These are phyloP conservation scores for Pseudogymnoascus sp. DNA, from an alignment of 2,329 filamentous ascomycete species.

Conservation along the genomic window DNA sequence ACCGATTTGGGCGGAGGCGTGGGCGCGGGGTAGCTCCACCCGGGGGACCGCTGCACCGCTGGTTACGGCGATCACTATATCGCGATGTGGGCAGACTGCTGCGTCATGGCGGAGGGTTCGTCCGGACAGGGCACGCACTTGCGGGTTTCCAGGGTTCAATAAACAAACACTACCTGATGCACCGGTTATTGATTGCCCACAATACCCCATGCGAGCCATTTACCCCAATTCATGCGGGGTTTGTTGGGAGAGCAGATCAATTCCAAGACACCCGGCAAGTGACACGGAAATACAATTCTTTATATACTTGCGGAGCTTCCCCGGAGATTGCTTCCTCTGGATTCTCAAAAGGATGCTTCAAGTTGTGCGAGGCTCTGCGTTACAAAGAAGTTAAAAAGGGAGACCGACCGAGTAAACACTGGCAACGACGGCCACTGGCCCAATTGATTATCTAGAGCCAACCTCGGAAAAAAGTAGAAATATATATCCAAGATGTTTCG, in stretches of 20 bases:
- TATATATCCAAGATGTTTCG: neutral
- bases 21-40: neutral
- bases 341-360: neutral
- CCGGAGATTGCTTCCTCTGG: neutral
- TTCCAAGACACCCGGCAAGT: neutral
- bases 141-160: neutral
- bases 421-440: neutral
- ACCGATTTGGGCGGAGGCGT: neutral
- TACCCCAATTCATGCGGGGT: neutral
- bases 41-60: neutral
- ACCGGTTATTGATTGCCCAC: neutral
- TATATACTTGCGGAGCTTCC: neutral
- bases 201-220: neutral
- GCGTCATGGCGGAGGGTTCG: neutral
- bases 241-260: neutral
- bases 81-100: neutral
- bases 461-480: neutral
- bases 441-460: slow-evolving; percentile 1
- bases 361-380: neutral
- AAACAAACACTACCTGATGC: slow-evolving; percentile 5
- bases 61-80: slow-evolving; percentile 5
- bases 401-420: neutral
- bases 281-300: neutral
- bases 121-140: neutral
- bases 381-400: neutral